phyloP scores from a whole-genome alignment of 148 eudicot genomes.

The Camellia japonica region DNA sequence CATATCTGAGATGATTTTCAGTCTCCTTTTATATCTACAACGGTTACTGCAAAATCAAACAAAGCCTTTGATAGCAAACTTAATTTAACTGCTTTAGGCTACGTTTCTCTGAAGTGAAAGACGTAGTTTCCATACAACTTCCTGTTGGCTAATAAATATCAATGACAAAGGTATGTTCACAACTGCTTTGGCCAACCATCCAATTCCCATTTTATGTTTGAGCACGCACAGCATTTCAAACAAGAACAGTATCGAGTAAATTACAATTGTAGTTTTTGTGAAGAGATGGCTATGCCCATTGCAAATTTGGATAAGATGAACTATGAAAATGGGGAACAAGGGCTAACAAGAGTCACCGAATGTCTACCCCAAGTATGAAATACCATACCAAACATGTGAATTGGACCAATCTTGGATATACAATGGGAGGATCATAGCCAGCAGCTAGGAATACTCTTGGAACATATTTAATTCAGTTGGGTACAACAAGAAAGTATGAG shows the following conservation, averaged over 20 bases:
- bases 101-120: not conserved
- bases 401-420: not conserved
- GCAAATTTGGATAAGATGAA: not conserved
- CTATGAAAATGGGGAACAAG: not conserved
- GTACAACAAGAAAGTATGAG: not conserved
- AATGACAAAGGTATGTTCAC: not conserved
- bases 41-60: conserved; percentile 15
- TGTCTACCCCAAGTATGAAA: not conserved
- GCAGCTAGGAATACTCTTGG: not conserved
- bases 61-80: not conserved
- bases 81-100: not conserved
- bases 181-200: not conserved
- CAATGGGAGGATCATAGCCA: not conserved
- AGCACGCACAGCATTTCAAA: not conserved
- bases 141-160: not conserved
- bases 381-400: not conserved
- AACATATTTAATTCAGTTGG: not conserved
- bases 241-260: not conserved
- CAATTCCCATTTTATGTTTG: not conserved
- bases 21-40: not conserved
- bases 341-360: not conserved
- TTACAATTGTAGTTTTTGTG: not conserved
- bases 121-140: not conserved
- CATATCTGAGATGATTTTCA: not conserved
- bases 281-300: not conserved